These are phyloP conservation scores for Teratosphaeria zuluensis DNA, from an alignment of 2,329 filamentous ascomycete genomes.

Conservation along the genomic window DNA sequence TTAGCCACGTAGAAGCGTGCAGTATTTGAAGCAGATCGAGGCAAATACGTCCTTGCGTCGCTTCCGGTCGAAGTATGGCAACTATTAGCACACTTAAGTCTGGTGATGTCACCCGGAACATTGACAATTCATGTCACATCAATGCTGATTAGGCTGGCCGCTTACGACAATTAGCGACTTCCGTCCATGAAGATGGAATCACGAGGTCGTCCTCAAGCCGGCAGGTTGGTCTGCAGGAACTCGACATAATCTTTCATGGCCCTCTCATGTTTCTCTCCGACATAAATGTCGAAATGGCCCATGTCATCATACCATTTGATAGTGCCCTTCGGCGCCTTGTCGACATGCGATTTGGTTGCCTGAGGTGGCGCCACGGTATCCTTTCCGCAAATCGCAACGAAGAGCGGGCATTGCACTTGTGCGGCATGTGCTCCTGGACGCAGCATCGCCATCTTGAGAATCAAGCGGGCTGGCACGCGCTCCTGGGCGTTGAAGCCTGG, in stretches of 20 bases:
- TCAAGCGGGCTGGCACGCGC: slow-evolving; percentile 2
- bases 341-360: slow-evolving; percentile 20
- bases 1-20: too few species aligned
- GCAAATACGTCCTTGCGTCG: too few species aligned
- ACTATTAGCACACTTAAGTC: too few species aligned
- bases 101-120: too few species aligned
- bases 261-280: slow-evolving; percentile 18
- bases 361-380: slow-evolving; percentile 32
- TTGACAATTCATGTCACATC: too few species aligned
- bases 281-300: slow-evolving; percentile 33
- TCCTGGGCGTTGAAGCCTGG: slow-evolving; percentile 14
- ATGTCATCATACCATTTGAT: neutral
- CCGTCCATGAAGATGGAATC: too few species aligned
- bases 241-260: slow-evolving; percentile 25
- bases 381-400: slow-evolving; percentile 27
- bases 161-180: too few species aligned
- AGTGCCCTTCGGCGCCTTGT: neutral
- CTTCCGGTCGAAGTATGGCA: too few species aligned
- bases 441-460: neutral
- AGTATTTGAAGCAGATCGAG: too few species aligned
- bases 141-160: too few species aligned
- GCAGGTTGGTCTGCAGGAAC: slow-evolving; percentile 19
- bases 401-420: slow-evolving; percentile 22
- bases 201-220: neutral
- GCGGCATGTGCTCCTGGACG: neutral